Conservation (phyloP, 2,329 filamentous ascomycete genomes). For the Fusarium circinatum region DNA sequence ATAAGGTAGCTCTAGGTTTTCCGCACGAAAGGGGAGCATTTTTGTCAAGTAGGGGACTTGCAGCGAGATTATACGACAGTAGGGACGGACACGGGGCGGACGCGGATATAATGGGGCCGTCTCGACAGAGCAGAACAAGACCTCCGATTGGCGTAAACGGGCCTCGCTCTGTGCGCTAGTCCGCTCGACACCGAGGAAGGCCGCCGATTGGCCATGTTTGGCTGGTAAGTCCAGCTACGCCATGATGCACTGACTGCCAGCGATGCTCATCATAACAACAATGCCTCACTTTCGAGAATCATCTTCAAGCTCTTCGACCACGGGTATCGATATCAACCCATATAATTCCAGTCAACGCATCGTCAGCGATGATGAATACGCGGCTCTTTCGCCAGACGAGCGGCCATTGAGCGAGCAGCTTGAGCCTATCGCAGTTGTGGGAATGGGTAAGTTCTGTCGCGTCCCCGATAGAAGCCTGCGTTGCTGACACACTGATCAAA, state of each 20-base stretch:
- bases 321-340: not conserved
- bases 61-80: not conserved
- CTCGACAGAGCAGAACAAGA: accelerated
- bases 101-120: not conserved
- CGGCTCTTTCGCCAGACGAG: not conserved
- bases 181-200: not conserved
- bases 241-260: not conserved
- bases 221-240: accelerated
- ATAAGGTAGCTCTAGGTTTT: not conserved
- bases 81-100: not conserved
- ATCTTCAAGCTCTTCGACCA: not conserved
- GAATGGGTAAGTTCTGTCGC: not conserved
- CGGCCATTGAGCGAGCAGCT: not conserved
- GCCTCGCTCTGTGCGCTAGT: not conserved
- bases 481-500: not conserved
- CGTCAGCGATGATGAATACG: not conserved
- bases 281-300: too few species aligned
- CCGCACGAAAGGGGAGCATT: not conserved
- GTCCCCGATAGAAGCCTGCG: not conserved
- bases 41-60: not conserved
- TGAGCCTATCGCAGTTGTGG: not conserved
- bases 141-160: accelerated
- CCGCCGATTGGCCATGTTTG: not conserved
- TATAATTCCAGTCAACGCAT: not conserved
- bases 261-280: not conserved